Evolutionary conservation across 2,329 filamentous ascomycete genomes (phyloP).

Genomic region (Fusarium sororula): DNA sequence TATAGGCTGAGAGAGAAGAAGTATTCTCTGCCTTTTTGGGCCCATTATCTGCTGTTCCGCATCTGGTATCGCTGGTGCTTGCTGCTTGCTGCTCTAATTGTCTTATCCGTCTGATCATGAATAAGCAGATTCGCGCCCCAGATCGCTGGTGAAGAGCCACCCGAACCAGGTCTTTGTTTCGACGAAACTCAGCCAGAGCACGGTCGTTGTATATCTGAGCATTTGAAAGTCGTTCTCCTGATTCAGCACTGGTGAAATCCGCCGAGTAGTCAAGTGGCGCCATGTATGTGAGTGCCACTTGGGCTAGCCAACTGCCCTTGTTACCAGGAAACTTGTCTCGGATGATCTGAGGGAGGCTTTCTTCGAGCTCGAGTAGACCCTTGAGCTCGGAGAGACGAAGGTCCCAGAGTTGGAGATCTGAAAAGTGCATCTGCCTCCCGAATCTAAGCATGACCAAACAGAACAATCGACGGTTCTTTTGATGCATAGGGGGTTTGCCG

Average conservation of each 20-base stretch:
- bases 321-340: background rate
- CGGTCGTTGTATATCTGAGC: background rate
- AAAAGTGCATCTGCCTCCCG: background rate
- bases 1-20: background rate
- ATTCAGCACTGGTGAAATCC: background rate
- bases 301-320: background rate
- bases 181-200: background rate
- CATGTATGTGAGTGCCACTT: background rate
- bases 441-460: background rate
- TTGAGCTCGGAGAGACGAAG: background rate
- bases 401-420: background rate
- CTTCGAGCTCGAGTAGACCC: background rate
- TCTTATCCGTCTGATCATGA: background rate
- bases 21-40: accelerated
- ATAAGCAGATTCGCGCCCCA: background rate
- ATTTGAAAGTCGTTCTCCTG: background rate
- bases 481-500: background rate
- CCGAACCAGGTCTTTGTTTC: background rate
- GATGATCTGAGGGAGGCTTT: background rate
- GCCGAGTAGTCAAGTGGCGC: background rate
- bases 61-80: background rate
- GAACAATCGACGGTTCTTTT: background rate
- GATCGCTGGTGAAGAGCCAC: background rate
- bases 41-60: accelerated
- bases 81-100: background rate